Conservation (phyloP, 2,329 filamentous ascomycete species). For the Calonectria montana region DNA sequence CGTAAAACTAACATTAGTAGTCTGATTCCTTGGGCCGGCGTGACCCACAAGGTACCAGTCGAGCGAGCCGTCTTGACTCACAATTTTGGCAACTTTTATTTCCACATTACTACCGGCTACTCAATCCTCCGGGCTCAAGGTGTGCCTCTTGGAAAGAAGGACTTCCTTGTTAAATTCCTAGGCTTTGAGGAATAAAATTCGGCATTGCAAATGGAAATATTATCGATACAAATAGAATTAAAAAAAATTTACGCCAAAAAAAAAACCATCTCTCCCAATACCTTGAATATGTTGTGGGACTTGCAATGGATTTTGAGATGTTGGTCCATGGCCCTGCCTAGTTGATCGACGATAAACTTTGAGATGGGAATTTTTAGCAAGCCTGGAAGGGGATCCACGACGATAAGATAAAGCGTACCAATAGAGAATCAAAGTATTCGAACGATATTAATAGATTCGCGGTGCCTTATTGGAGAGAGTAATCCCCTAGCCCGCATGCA, state of each 20-base stretch:
- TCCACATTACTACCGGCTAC: conserved; percentile 32
- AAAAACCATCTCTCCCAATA: not conserved
- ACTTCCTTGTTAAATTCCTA: conserved; percentile 28
- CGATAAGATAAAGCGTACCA: not conserved
- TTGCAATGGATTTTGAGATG: not conserved
- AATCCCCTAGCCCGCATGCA: not conserved
- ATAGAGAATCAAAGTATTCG: not conserved
- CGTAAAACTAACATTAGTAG: not conserved
- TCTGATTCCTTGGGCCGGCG: conserved; percentile 19
- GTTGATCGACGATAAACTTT: not conserved
- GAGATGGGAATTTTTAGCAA: not conserved
- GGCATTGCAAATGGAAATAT: not conserved
- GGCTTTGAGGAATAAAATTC: not conserved
- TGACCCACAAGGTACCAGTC: conserved; percentile 24
- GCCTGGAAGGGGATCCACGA: not conserved
- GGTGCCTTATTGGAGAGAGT: not conserved
- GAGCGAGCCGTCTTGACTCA: conserved; percentile 25
- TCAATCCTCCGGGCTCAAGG: conserved; percentile 32
- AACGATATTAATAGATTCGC: not conserved
- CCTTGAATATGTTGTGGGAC: not conserved
- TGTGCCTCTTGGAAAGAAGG: conserved; percentile 32
- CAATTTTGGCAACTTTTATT: conserved; percentile 32
- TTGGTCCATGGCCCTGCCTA: not conserved
- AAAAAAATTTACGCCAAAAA: not conserved
- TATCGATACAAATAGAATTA: not conserved